Evolutionary conservation across 331 rosid species (phyloP).

Genomic region (Telfairia occidentalis): DNA sequence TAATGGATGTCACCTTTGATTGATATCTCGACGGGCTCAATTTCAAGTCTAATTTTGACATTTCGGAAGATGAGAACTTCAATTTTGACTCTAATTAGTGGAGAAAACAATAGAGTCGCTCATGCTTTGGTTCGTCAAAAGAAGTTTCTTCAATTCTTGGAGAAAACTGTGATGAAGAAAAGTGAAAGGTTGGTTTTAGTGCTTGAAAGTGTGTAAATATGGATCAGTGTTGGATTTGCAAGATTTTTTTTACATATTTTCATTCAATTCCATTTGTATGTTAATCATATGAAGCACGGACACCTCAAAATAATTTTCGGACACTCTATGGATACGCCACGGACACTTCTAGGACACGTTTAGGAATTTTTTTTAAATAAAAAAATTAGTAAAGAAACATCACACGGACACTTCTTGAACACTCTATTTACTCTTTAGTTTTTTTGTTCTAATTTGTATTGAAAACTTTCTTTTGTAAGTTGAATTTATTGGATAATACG

Average conservation of each 20-base stretch:
- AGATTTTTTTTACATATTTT: conserved; percentile 24
- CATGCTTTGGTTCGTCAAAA: neutral
- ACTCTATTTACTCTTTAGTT: no score
- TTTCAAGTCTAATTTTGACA: conserved; percentile 31
- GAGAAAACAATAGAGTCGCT: conserved; percentile 16
- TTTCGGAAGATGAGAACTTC: conserved; percentile 45
- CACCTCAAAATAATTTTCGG: no score
- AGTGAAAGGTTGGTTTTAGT: conserved; percentile 15
- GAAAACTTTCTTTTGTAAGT: no score
- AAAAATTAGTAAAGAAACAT: no score
- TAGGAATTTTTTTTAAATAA: no score
- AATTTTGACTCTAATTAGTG: conserved; percentile 21
- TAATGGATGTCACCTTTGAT: conserved; percentile 16
- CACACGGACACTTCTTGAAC: no score
- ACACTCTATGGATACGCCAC: no score
- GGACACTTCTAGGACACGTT: no score
- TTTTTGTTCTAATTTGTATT: no score
- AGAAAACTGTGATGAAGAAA: conserved; percentile 14
- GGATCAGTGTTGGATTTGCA: conserved; percentile 32
- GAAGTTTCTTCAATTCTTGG: conserved; percentile 18
- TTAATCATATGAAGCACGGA: no score
- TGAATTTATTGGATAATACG: no score
- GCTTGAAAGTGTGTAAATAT: conserved; percentile 15
- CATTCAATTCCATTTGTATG: conserved; percentile 25
- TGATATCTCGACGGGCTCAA: conserved; percentile 31